A percentile compares a stretch with the other conserved stretches of the same genome.
Evolutionary conservation across 1,284 basidiomycete species (phyloP).

Genomic region (Ceratobasidium sp.): DNA sequence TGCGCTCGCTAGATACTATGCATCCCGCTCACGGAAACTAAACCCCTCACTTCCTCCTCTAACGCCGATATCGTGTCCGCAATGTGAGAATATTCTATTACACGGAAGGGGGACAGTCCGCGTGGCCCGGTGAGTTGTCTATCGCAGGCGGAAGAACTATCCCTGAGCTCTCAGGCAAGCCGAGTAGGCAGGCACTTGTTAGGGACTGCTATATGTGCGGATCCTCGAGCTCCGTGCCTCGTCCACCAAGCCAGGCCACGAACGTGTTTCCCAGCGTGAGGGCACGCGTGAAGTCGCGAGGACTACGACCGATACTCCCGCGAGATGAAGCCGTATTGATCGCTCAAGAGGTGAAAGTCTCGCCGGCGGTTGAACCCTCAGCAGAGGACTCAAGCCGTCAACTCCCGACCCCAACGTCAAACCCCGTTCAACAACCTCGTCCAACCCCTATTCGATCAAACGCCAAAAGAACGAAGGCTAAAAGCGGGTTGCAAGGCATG

Average conservation of each 20-base stretch:
- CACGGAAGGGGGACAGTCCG: conserved; percentile 35
- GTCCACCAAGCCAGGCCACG: conserved; percentile 4
- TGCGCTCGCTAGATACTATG: conserved; percentile 9
- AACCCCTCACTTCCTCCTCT: conserved; percentile 26
- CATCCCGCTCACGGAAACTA: conserved; percentile 20
- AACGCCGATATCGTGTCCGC: conserved; percentile 40
- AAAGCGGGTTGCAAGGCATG: conserved; percentile 33
- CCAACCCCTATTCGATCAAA: background rate
- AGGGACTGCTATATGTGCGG: conserved; percentile 29
- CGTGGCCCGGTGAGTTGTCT: conserved; percentile 32
- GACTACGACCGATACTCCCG: no score
- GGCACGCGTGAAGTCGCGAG: background rate
- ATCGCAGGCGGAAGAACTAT: conserved; percentile 22
- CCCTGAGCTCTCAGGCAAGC: background rate
- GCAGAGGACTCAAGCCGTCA: no score
- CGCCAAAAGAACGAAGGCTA: conserved; percentile 11
- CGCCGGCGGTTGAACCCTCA: background rate
- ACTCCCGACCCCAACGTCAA: background rate
- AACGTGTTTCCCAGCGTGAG: conserved; percentile 31
- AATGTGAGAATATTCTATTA: conserved; percentile 18
- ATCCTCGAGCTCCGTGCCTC: background rate
- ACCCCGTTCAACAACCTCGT: background rate
- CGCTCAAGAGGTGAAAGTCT: background rate
- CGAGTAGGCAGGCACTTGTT: background rate
- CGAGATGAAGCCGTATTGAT: no score